These are phyloP conservation scores for Fistulinella prunicolor DNA, from an alignment of 768 basidiomycete genomes.

Conservation along the genomic window DNA sequence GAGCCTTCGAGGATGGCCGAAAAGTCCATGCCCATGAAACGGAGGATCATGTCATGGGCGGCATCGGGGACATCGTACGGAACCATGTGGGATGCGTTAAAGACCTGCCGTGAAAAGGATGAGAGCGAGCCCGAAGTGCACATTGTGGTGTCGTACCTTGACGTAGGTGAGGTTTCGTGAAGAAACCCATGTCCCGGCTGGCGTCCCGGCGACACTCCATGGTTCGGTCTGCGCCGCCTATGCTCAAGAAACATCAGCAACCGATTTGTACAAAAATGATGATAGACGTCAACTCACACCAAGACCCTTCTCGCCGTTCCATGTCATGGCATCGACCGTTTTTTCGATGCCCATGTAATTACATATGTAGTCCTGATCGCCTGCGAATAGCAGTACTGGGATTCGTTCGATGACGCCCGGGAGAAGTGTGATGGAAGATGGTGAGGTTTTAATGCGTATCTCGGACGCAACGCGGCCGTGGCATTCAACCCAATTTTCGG, in stretches of 20 bases:
- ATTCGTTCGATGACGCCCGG: slow-evolving; percentile 78
- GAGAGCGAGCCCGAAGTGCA: too few species aligned
- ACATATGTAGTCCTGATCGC: slow-evolving; percentile 96
- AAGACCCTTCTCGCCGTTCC: slow-evolving; percentile 83
- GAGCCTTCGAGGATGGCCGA: slow-evolving; percentile 75
- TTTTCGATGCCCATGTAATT: slow-evolving; percentile 90
- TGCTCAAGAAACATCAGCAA: background rate
- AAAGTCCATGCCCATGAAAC: slow-evolving; percentile 94
- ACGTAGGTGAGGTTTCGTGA: slow-evolving; percentile 91
- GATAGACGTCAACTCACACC: slow-evolving; percentile 63
- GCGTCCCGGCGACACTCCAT: slow-evolving; percentile 70
- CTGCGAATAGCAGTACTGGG: slow-evolving; percentile 87
- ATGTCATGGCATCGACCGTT: slow-evolving; percentile 77
- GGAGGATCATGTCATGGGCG: slow-evolving; percentile 96
- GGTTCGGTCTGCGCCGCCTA: slow-evolving; percentile 67
- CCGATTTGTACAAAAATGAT: background rate
- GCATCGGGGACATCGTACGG: slow-evolving; percentile 83
- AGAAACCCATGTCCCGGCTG: slow-evolving; percentile 89
- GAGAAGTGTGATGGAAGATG: slow-evolving; percentile 72
- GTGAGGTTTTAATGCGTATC: slow-evolving; percentile 52
- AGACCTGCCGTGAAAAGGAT: slow-evolving; percentile 49
- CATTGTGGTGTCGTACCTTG: slow-evolving; percentile 49
- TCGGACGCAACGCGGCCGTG: slow-evolving; percentile 58
- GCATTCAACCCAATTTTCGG: slow-evolving; percentile 89
- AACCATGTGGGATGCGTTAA: slow-evolving; percentile 96